A percentile compares a stretch with the other conserved stretches of the same genome.
These are phyloP conservation scores for Capronia coronata DNA, from an alignment of 2,329 filamentous ascomycete species.

Conservation along the genomic window DNA sequence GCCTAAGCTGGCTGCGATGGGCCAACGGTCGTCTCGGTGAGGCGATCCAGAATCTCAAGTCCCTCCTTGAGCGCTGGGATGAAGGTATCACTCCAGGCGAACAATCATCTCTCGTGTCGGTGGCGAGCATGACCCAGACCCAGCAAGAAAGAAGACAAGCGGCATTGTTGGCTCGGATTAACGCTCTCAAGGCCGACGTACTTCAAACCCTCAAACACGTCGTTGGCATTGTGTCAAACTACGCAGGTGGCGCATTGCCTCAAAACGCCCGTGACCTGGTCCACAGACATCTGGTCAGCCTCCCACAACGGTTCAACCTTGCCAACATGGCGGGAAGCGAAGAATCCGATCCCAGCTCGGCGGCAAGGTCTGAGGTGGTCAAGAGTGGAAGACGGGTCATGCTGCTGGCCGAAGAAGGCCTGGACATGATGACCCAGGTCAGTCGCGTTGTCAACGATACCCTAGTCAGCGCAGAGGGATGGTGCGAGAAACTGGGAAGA, in stretches of 20 bases:
- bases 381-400: conserved; percentile 67
- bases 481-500: conserved; percentile 72
- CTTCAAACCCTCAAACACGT: conserved; percentile 74
- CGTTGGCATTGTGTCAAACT: conserved; percentile 77
- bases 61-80: conserved; percentile 76
- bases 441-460: conserved; percentile 82
- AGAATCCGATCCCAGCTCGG: conserved; percentile 39
- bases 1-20: conserved; percentile 70
- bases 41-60: conserved; percentile 66
- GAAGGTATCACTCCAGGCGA: conserved; percentile 35
- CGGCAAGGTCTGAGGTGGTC: conserved; percentile 43
- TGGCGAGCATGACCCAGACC: conserved; percentile 25
- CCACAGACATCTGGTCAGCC: conserved; percentile 70
- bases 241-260: conserved; percentile 83
- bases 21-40: conserved; percentile 75
- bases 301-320: conserved; percentile 74
- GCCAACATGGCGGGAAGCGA: conserved; percentile 52
- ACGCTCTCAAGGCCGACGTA: conserved; percentile 61
- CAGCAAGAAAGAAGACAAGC: conserved; percentile 42
- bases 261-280: conserved; percentile 82
- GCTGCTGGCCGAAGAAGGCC: conserved; percentile 77
- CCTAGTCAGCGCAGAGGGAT: conserved; percentile 81
- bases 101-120: conserved; percentile 28
- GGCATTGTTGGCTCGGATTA: conserved; percentile 56
- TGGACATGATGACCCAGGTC: conserved; percentile 92